Percentiles rank a stretch among this genome's conserved stretches.
phyloP scores from a whole-genome alignment of 345 rosid genomes.

The Barbarea vulgaris region DNA sequence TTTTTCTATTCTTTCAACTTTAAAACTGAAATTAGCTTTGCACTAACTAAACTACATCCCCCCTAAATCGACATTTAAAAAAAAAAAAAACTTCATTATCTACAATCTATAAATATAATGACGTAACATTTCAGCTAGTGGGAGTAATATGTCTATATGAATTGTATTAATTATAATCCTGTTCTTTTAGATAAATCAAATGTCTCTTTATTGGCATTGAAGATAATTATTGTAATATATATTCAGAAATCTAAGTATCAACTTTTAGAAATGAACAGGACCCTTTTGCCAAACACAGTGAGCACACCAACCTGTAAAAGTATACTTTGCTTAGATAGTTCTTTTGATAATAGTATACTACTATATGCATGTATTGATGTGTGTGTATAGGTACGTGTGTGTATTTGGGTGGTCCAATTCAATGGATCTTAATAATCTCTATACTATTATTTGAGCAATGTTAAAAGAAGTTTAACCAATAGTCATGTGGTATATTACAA shows the following conservation, averaged over 20 bases:
- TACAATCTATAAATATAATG: neutral
- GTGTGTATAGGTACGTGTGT: conserved; percentile 7
- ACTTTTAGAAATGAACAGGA: conserved; percentile 35
- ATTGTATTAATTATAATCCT: neutral
- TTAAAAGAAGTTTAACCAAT: too few species aligned
- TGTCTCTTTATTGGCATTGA: conserved; percentile 4
- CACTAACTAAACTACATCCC: conserved; percentile 8
- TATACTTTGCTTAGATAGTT: conserved; percentile 34
- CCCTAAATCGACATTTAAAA: neutral
- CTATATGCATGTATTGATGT: conserved; percentile 20
- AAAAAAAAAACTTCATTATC: neutral
- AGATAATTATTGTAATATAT: neutral
- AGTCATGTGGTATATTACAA: too few species aligned
- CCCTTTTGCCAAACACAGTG: conserved; percentile 30
- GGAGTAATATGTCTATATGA: neutral
- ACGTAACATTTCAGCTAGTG: neutral
- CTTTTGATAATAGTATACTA: neutral
- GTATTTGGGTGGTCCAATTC: conserved; percentile 24
- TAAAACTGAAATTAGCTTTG: conserved; percentile 1
- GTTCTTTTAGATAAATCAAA: neutral
- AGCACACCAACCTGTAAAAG: conserved; percentile 43
- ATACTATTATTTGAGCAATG: too few species aligned
- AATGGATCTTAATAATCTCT: conserved; percentile 28
- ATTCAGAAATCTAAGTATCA: conserved; percentile 12
- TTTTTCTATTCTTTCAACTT: conserved; percentile 20